Conservation (phyloP, 805 yeast species). For the Diddensiella santjacobensis region DNA sequence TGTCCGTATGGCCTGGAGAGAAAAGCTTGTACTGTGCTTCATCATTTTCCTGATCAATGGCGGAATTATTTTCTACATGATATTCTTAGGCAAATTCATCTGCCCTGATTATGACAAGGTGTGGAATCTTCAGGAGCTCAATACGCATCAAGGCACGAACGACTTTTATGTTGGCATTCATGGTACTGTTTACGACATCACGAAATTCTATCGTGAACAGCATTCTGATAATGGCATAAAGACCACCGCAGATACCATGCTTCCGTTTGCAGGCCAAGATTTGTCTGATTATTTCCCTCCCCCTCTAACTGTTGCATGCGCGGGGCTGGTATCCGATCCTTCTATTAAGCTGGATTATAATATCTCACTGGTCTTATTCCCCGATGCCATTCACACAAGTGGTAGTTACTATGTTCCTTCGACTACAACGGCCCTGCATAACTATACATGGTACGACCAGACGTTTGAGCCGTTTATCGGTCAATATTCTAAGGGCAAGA, state of each 20-base stretch:
- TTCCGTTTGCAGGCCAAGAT: conserved; percentile 39
- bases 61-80: conserved; percentile 41
- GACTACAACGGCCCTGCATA: conserved; percentile 32
- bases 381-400: conserved; percentile 33
- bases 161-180: conserved; percentile 39
- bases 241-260: conserved; percentile 34
- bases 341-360: conserved; percentile 31
- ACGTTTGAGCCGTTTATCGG: conserved; percentile 35
- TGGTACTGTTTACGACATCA: conserved; percentile 40
- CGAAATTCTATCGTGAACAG: conserved; percentile 38
- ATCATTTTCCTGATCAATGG: conserved; percentile 36
- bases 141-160: conserved; percentile 34
- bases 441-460: conserved; percentile 36
- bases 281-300: conserved; percentile 39
- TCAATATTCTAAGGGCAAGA: conserved; percentile 35
- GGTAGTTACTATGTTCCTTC: conserved; percentile 31
- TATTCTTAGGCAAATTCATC: conserved; percentile 36
- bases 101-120: conserved; percentile 42
- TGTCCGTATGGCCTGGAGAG: conserved; percentile 43
- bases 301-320: conserved; percentile 39
- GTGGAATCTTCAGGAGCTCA: conserved; percentile 37
- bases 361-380: conserved; percentile 27
- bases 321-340: conserved; percentile 34
- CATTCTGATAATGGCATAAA: conserved; percentile 38
- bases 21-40: conserved; percentile 36